Evolutionary conservation across 768 basidiomycete species (phyloP), one percentile per base, ranked within the genome.

Genomic region (Amanita molliuscula): DNA sequence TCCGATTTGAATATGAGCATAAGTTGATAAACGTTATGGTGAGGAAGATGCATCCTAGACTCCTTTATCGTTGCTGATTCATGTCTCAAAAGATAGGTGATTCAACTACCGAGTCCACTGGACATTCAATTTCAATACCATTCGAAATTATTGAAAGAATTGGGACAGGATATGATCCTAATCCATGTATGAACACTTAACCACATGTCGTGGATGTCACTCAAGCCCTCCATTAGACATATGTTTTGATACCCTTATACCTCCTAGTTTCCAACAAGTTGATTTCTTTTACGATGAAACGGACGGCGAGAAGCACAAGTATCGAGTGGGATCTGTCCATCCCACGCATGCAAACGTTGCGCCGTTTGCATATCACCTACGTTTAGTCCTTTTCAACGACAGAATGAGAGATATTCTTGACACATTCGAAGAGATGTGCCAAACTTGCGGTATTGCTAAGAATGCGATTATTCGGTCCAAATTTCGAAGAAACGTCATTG

Each of bases 341-440:
- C 61, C 72, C n/a, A 72, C 74, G 0, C 88, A 90, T 50, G 67
- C 59, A 26, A 57, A 62, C 2, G 71, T 89, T 31, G 78, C 85
- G 0, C 79, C 82, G 11, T 91, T 82, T 56, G 82, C 84, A 1
- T 77, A 81, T 43, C 82, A 88, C 36, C 62, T 91, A 3, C 81
- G 84, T 23, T 56, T 90, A 29, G 58, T 81, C 8, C 68, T 89
- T 1, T 74, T 70, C 55, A 68, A 80, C 16, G 62, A 72, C 41
- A 66, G 73, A 7, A 57, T 65, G n/a, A 56, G 59, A 3, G 77
- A 81, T 46, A 65, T 71, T 44, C 60, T 83, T 3, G 55, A 66
- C 11, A 66, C 66, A 25, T 88, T 91, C 57, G 59, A 66, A 10
- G 25, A 65, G 6, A 74, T 82, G 60, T 87, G 84, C 61, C 54